Conservation (phyloP, 169 alveolate species). For the Plasmodium chabaudi region DNA sequence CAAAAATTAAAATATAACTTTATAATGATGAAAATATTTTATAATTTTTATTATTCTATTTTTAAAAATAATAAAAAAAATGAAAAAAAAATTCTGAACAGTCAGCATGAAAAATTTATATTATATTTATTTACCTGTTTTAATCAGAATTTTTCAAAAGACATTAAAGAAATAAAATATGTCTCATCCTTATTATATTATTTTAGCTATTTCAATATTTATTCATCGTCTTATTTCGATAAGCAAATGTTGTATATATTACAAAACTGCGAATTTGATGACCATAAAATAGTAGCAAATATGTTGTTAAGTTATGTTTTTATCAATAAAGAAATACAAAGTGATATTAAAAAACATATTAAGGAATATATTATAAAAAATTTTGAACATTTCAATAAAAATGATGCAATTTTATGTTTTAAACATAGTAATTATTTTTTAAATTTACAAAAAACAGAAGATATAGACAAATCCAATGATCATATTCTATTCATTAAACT, state of each 20-base stretch:
- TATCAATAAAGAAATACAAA: constrained; percentile 18
- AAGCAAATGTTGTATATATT: constrained; percentile 53
- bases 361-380: constrained; percentile 48
- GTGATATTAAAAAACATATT: constrained; percentile 34
- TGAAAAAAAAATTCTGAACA: constrained; percentile 64
- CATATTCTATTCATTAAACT: constrained; percentile 11
- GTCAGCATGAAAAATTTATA: constrained; percentile 53
- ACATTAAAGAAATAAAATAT: constrained; percentile 46
- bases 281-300: constrained; percentile 4
- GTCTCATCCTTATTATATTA: constrained; percentile 43
- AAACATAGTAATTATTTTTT: constrained; percentile 40
- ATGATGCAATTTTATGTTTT: constrained; percentile 25
- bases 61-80: constrained; percentile 27
- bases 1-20: constrained; percentile 26
- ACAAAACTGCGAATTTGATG: constrained; percentile 26
- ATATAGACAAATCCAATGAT: constrained; percentile 11
- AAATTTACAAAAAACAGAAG: background rate
- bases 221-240: constrained; percentile 44
- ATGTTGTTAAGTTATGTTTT: constrained; percentile 54
- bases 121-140: constrained; percentile 48
- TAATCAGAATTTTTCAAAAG: constrained; percentile 47
- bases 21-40: constrained; percentile 70
- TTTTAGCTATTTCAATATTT: constrained; percentile 55
- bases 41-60: constrained; percentile 40
- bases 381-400: constrained; percentile 14